Base-by-base conservation (phyloP, 2,329 filamentous ascomycete genomes). In the Akanthomyces lecanii region DNA sequence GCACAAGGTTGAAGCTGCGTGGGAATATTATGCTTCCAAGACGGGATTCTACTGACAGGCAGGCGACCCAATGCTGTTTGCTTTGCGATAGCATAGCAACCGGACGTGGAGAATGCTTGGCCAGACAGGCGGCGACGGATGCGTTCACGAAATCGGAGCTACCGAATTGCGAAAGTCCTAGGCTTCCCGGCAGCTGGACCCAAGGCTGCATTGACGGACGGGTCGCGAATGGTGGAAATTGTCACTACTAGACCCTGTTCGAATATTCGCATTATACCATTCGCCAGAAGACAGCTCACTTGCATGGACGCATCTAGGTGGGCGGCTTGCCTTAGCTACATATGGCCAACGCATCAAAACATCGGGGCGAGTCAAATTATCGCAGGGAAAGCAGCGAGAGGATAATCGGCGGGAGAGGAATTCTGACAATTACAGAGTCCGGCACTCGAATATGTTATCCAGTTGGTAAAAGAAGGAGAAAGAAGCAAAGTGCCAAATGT, bases 21-120 rank as follows among this genome's bases (percentile, higher is more conserved):
- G 85, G 73, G 77, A 76, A 65, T 90, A 90, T 76, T 93, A 88
- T 74, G 78, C 81, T 66, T 77, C 77, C 47, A 86, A 85, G 72
- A 76, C 77, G 61, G 81, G 83, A 14, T 86, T 88, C 68, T 87
- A 76, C 76, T 73, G 74, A 14, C 40, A 25, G 30, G 21, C 36
- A 14, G 16, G 45, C 33, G 33, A 36, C 36, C 7, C 21, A 44
- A 14, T 33, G 40, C 21, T 33, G 36, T 16, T n/a, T 11, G 7
- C 23, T 16, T 11, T 18, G 45, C 38, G 30, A 28, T 45, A 14
- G 16, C 14, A 14, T 40, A 40, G 45, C n/a, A 51, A 51, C 14
- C 52, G 45, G 52, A 16, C 7, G 50, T 45, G 38, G 12, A 25
- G 33, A 42, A 30, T 25, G 14, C 12, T 16, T 45, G 38, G 18